Evolutionary conservation across 805 yeast genomes (phyloP), one percentile per base, ranked within the genome.

Genomic region (Kuraishia cidri): DNA sequence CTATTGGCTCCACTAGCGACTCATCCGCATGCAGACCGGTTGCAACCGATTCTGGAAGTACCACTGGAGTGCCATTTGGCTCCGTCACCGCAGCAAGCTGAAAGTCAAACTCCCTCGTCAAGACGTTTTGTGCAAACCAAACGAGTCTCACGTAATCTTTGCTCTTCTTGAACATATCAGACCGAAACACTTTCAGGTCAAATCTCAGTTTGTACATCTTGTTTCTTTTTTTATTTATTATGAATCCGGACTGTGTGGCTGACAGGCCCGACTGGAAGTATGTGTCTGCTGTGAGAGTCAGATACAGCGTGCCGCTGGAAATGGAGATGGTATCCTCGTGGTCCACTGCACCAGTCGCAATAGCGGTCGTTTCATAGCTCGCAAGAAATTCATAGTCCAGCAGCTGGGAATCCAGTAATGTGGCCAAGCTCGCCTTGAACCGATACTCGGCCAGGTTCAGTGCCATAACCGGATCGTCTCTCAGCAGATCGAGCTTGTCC

Each of bases 211-310:
- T 46, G 34, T 35, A 53, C 44, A 52, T 31, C 29, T 45, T 44
- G 9, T 29, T 35, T 19, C 33, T 35, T 12, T 38, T 43, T 28
- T 34, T 44, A 29, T 49, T 47, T 7, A 34, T 32, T 1, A 56
- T 49, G 8, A 45, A 37, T 2, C 35, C 40, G 2, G 62, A 44
- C 26, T 36, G 35, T 11, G 35, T 42, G 2, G 64, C 64, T 7
- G 36, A 35, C 5, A 63, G 39, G 1, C 69, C 69, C 1, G 60
- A 46, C 24, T 40, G 38, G 21, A 42, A 37, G 38, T 59, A 62
- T 1, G 49, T 38, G 7, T 47, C 55, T 7, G 46, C 34, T 7
- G 59, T 46, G 10, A 62, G 34, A 6, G 54, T 52, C 17, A 63
- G 24, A 13, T 45, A 41, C 21, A 62, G 32, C 2, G 26, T 21